Conservation (phyloP, 306 rosid species). For the Ziziphus jujuba region DNA sequence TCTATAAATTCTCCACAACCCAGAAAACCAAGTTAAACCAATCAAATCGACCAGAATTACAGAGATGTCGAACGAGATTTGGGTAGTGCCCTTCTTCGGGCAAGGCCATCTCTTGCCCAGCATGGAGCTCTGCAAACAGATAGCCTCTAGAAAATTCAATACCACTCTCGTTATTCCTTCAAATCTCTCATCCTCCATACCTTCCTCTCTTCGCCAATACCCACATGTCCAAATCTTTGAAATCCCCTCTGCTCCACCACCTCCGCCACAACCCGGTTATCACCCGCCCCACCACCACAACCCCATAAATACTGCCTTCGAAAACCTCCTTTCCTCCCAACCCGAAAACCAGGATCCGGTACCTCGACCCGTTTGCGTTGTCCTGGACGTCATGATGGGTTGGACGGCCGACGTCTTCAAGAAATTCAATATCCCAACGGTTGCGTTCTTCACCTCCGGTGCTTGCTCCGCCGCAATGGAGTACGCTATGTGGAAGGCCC, state of each 20-base stretch:
- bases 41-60: background rate
- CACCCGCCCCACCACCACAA: constrained; percentile 4
- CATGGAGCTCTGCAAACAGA: constrained; percentile 60
- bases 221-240: constrained; percentile 44
- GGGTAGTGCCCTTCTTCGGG: constrained; percentile 54
- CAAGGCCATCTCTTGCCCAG: constrained; percentile 69
- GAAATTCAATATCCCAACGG: constrained; percentile 44
- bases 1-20: background rate
- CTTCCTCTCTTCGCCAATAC: constrained; percentile 42
- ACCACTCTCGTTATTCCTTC: constrained; percentile 44
- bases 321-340: constrained; percentile 29
- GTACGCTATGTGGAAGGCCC: constrained; percentile 52
- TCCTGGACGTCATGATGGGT: constrained; percentile 56
- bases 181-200: constrained; percentile 42
- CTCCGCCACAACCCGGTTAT: constrained; percentile 13
- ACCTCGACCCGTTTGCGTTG: constrained; percentile 46
- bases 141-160: constrained; percentile 43
- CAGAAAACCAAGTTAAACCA: too few relatives aligned
- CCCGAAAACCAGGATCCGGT: constrained; percentile 1
- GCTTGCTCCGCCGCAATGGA: constrained; percentile 62
- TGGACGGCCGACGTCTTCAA: constrained; percentile 40
- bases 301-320: constrained; percentile 26
- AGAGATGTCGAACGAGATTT: constrained; percentile 46
- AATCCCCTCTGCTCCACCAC: constrained; percentile 22
- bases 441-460: constrained; percentile 58